Evolutionary conservation across 1,139 yeast genomes (phyloP).

Genomic region (Arxiozyma slooffiae): DNA sequence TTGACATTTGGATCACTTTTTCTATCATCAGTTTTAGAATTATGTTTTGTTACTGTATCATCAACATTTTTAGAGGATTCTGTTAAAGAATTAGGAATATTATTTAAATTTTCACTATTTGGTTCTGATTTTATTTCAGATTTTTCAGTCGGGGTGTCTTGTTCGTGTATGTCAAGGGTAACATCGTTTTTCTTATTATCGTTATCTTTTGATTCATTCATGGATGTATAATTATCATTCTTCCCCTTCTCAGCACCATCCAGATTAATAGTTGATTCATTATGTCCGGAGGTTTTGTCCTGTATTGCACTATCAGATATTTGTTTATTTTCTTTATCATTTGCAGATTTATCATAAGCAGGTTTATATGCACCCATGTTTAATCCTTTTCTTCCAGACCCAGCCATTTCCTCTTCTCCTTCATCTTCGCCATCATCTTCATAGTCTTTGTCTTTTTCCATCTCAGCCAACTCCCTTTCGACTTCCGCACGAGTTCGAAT

Average conservation of each 20-base stretch:
- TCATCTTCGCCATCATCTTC: slow-evolving; percentile 18
- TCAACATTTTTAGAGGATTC: neutral
- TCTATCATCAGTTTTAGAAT: neutral
- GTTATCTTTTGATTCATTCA: slow-evolving; percentile 3
- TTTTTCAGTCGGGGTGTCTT: neutral
- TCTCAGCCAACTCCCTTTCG: slow-evolving; percentile 65
- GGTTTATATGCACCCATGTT: slow-evolving; percentile 31
- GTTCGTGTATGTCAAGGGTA: neutral
- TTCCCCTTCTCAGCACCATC: neutral
- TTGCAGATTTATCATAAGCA: slow-evolving; percentile 7
- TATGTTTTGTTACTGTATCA: neutral
- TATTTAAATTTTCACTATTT: neutral
- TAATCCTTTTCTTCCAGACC: slow-evolving; percentile 30
- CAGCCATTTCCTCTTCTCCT: slow-evolving; percentile 26
- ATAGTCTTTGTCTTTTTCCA: slow-evolving; percentile 25
- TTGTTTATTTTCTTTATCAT: slow-evolving; percentile 4
- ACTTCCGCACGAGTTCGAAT: slow-evolving; percentile 76
- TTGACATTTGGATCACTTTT: no score
- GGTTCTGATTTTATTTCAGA: neutral
- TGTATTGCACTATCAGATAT: neutral
- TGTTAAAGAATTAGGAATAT: neutral
- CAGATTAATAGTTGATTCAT: neutral
- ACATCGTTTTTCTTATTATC: neutral
- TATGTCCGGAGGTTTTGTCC: slow-evolving; percentile 11
- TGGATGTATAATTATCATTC: neutral